phyloP scores from a whole-genome alignment of 179 eudicot species.

The Kewa caespitosa region DNA sequence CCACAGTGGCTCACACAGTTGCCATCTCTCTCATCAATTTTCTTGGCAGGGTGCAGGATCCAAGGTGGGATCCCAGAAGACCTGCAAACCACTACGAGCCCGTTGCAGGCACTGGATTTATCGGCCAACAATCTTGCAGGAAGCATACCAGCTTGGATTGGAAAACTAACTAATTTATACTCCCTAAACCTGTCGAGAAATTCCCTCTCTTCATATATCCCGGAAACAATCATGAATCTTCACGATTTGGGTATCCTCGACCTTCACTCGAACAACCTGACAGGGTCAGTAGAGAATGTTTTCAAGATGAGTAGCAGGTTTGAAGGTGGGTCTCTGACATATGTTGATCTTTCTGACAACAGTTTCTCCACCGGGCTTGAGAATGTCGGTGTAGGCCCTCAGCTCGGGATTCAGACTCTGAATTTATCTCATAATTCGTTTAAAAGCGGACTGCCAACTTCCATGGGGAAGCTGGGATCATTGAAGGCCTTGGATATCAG shows the following conservation, averaged over 20 bases:
- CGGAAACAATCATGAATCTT: conserved; percentile 37
- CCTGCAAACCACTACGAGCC: conserved; percentile 20
- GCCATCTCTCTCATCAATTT: conserved; percentile 45
- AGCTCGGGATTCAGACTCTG: conserved; percentile 28
- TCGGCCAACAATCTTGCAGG: conserved; percentile 52
- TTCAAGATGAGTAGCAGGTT: conserved; percentile 36
- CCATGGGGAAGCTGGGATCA: conserved; percentile 36
- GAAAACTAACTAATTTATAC: conserved; percentile 40
- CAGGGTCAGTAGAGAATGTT: conserved; percentile 38
- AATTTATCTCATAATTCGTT: conserved; percentile 43
- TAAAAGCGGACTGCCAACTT: conserved; percentile 36
- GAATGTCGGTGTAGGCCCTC: conserved; percentile 38
- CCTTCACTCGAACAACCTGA: conserved; percentile 58
- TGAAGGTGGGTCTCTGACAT: conserved; percentile 30
- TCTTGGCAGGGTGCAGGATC: conserved; percentile 53
- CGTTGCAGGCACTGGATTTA: conserved; percentile 49
- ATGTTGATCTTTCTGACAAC: conserved; percentile 50
- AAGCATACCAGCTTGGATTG: conserved; percentile 52
- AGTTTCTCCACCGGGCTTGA: conserved; percentile 44
- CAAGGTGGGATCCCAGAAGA: conserved; percentile 39
- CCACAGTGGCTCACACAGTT: conserved; percentile 46
- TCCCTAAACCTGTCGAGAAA: conserved; percentile 50
- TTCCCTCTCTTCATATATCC: conserved; percentile 39
- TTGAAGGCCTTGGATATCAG: conserved; percentile 54
- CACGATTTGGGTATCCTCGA: conserved; percentile 37